Evolutionary conservation across 1,284 basidiomycete species (phyloP).

Genomic region (Taiwanofungus camphoratus): DNA sequence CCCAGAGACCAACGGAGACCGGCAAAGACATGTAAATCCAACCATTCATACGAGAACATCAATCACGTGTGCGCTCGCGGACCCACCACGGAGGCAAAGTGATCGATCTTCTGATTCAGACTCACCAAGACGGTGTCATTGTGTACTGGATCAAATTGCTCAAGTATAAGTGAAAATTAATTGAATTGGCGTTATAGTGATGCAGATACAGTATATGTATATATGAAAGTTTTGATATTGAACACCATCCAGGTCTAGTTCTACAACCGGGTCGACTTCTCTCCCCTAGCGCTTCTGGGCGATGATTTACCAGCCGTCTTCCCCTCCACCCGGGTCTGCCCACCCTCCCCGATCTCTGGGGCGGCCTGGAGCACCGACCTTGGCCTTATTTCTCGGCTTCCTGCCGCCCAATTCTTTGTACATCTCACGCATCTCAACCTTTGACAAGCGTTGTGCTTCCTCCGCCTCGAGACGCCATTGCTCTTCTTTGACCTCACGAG

Average conservation of each 20-base stretch:
- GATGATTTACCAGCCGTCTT: slow-evolving; percentile 1
- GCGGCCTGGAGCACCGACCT: slow-evolving; percentile 53
- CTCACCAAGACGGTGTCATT: too few relatives aligned
- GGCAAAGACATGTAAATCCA: too few relatives aligned
- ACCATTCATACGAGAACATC: too few relatives aligned
- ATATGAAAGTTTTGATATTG: too few relatives aligned
- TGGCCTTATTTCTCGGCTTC: slow-evolving; percentile 61
- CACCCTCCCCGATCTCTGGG: slow-evolving; percentile 46
- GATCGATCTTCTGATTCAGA: too few relatives aligned
- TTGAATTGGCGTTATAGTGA: too few relatives aligned
- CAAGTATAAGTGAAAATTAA: too few relatives aligned
- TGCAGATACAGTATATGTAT: too few relatives aligned
- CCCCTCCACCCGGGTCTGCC: slow-evolving; percentile 17
- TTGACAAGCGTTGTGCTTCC: slow-evolving; percentile 50
- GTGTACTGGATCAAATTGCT: too few relatives aligned
- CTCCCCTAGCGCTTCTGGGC: background rate
- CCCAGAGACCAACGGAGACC: too few relatives aligned
- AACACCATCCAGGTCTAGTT: background rate
- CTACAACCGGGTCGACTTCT: background rate
- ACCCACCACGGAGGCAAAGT: too few relatives aligned
- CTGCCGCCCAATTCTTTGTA: slow-evolving; percentile 87
- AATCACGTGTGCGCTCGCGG: too few relatives aligned
- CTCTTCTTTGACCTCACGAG: slow-evolving; percentile 70
- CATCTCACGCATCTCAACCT: slow-evolving; percentile 79
- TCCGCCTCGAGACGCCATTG: slow-evolving; percentile 61